phyloP scores from a whole-genome alignment of 1,284 basidiomycete species.

The Ceratobasidium sp. region DNA sequence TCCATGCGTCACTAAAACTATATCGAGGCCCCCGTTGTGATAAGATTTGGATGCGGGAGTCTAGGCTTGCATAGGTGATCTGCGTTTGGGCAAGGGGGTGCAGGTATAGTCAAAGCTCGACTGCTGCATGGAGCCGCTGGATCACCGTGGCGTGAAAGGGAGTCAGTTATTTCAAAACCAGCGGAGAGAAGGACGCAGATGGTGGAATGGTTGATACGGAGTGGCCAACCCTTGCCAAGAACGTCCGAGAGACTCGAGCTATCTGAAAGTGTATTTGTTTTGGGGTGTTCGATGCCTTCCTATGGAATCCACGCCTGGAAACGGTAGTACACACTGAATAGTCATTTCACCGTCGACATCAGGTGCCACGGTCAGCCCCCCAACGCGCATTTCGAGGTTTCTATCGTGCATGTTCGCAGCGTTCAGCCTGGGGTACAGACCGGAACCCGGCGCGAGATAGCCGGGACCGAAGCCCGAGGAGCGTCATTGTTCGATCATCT shows the following conservation, averaged over 20 bases:
- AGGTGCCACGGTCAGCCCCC: neutral
- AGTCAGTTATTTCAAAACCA: conserved; percentile 2
- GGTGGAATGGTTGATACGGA: neutral
- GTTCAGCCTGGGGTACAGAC: neutral
- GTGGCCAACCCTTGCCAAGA: neutral
- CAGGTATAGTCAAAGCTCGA: neutral
- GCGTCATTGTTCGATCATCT: conserved; percentile 14
- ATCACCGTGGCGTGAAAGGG: too few species aligned
- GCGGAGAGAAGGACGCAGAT: neutral
- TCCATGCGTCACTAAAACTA: neutral
- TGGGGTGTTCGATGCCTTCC: too few species aligned
- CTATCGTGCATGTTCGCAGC: neutral
- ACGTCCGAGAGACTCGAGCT: neutral
- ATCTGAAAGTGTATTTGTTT: neutral
- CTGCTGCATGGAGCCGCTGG: neutral
- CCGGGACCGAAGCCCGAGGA: conserved; percentile 9
- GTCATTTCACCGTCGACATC: too few species aligned
- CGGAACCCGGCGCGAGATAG: neutral
- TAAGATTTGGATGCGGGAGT: neutral
- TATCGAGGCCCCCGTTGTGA: neutral
- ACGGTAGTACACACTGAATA: neutral
- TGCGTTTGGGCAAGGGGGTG: neutral
- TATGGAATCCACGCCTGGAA: neutral
- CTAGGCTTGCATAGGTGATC: neutral
- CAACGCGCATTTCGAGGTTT: neutral